Base-by-base conservation (phyloP, 2,329 filamentous ascomycete genomes). In the Immersiporthe knoxdaviesiana region DNA sequence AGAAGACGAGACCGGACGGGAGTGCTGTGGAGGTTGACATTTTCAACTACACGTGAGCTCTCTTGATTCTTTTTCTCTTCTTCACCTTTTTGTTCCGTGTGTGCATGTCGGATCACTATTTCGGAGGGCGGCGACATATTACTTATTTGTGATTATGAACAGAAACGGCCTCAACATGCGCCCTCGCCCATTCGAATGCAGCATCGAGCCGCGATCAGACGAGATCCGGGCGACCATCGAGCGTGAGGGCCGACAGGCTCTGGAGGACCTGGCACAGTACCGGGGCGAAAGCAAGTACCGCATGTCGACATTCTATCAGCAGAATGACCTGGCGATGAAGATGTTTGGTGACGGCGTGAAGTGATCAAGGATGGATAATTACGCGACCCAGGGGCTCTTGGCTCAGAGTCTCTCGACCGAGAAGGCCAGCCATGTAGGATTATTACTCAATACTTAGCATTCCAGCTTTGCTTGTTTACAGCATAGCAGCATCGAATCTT, bases 81-180 rank as follows among this genome's bases (percentile, higher is more conserved):
- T 21, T 8, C 4, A 18, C 18, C 2, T 44, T 47, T 7, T n/a
- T 47, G 7, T 47, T 47, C 39, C 67, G 11, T 30, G 11, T 10
- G 6, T 10, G 35, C 4, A 35, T 35, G 35, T 35, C 1, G 16
- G 5, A n/a, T n/a, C n/a, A 3, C 6, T 21, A 24, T 6, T 8
- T 60, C 24, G 12, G 21, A n/a, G 16, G 8, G n/a, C n/a, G 47
- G 7, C 5, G 16, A 37, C 18, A n/a, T n/a, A 21, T 35, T 8
- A 41, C 66, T 65, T 58, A 66, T n/a, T n/a, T n/a, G n/a, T n/a
- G n/a, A n/a, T n/a, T n/a, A n/a, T n/a, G n/a, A n/a, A 44, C 66
- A 85, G 83, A 1, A 87, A 88, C 71, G 86, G 86, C 2, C 77
- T 88, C 32, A 88, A 88, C 71, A 87, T 87, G 85, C 81, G 86